Evolutionary conservation across 2,329 filamentous ascomycete genomes (phyloP).

Genomic region (Dothideomycetes sp.): DNA sequence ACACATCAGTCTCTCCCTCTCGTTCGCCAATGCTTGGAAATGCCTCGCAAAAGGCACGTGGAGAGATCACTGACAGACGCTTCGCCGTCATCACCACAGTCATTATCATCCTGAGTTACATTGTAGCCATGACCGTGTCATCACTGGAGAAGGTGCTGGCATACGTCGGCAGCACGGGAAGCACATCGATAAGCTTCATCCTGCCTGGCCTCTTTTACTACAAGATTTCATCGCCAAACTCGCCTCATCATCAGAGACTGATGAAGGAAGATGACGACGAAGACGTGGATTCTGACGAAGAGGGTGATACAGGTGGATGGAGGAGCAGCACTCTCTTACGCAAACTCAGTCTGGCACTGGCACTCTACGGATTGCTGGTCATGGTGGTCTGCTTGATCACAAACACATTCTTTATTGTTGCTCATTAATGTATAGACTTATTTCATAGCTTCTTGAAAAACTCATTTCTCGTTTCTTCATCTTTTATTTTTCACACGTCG

Average conservation of each 20-base stretch:
- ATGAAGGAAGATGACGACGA: conserved; percentile 86
- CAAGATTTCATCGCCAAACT: conserved; percentile 89
- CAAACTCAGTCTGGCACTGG: conserved; percentile 63
- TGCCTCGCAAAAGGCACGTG: conserved; percentile 17
- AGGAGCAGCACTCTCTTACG: conserved; percentile 50
- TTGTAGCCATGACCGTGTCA: conserved; percentile 81
- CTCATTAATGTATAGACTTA: conserved; percentile 40
- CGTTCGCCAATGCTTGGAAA: conserved; percentile 21
- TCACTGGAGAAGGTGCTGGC: conserved; percentile 85
- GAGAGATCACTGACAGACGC: conserved; percentile 70
- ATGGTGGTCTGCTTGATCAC: conserved; percentile 83
- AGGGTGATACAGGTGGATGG: conserved; percentile 19
- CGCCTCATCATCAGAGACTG: conserved; percentile 73
- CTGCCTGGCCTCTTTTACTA: conserved; percentile 95
- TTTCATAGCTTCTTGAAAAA: background rate
- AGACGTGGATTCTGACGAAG: conserved; percentile 45
- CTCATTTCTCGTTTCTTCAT: background rate
- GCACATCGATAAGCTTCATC: conserved; percentile 94
- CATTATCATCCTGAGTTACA: conserved; percentile 77
- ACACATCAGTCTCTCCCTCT: conserved; percentile 14
- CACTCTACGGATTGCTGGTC: conserved; percentile 74
- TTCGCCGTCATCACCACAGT: conserved; percentile 83
- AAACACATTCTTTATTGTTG: conserved; percentile 69
- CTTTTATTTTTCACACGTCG: background rate
- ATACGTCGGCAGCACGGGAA: conserved; percentile 90